Percentiles rank a stretch among this genome's conserved stretches.
These are phyloP conservation scores for Fusarium burgessii DNA, from an alignment of 2,329 filamentous ascomycete species.

Conservation along the genomic window DNA sequence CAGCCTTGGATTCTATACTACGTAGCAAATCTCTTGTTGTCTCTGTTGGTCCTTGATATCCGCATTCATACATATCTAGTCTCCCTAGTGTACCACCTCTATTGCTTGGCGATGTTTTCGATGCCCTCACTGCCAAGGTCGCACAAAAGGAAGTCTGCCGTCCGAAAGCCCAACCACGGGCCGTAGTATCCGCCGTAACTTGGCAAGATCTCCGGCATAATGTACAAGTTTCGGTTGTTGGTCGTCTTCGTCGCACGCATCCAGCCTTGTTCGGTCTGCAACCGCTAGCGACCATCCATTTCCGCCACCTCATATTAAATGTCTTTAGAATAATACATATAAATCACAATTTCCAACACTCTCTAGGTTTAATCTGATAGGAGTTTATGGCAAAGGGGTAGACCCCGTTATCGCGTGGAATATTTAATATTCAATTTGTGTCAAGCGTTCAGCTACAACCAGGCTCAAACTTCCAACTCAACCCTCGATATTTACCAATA, in stretches of 20 bases:
- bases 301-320: conserved; percentile 28
- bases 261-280: not conserved
- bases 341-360: not conserved
- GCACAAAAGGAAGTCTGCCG: not conserved
- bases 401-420: not conserved
- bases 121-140: not conserved
- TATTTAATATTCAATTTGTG: not conserved
- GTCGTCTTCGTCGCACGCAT: not conserved
- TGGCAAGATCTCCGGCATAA: not conserved
- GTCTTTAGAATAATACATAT: conserved; percentile 5
- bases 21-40: not conserved
- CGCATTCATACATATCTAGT: not conserved
- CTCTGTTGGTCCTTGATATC: too few relatives aligned
- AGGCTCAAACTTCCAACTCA: not conserved
- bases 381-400: not conserved
- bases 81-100: not conserved
- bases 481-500: not conserved
- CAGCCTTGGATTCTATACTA: not conserved
- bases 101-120: not conserved
- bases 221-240: not conserved
- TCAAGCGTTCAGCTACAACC: not conserved
- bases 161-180: not conserved
- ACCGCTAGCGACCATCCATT: not conserved
- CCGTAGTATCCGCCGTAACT: not conserved
- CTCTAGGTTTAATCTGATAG: not conserved